Evolutionary conservation across 306 rosid genomes (phyloP), one percentile per base, ranked within the genome.

Genomic region (Medicago lupulina): DNA sequence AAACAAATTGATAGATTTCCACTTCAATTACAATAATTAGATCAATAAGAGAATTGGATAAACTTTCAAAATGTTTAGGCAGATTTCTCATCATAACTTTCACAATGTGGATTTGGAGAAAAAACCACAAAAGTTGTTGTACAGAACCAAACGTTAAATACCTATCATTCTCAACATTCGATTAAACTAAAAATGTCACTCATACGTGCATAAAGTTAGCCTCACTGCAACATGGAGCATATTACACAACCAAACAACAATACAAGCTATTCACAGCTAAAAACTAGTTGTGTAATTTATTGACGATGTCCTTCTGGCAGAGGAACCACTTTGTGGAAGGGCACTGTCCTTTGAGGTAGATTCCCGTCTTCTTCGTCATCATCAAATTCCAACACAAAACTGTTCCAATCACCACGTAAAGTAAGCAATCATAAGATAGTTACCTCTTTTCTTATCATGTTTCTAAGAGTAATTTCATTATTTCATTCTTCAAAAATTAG

Each of bases 321-420:
- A 50, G 93, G 77, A 75, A 95, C 99, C 81, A 95, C 97, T 68
- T 82, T 92, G 83, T 92, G 91, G 86, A 92, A 96, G 53, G 99
- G 93, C 38, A 92, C 98, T 9, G 83, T 82, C 87, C 99, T 90
- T 82, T 96, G 90, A 44, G 99, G 99, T 80, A 96, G 74, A 12
- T 97, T 84, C 40, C 99, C 99, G 51, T 96, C 97, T 89, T 96
- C 99, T 74, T 90, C 98, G n/a, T 96, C 99, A 40, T 96, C 99
- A 9, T 96, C 99, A 66, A 96, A 96, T 85, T 96, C 99, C 85
- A 96, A 82, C 66, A 88, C 15, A 87, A 89, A 96, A 55, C 99
- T 96, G 98, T 77, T 73, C 80, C 85, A 83, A 83, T 47, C 75
- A 82, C 39, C 54, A 31, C 25, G 78, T 34, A 4, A 49, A 69